Percentiles rank a stretch among this genome's conserved stretches.
Conservation (phyloP, 208 protist species). For the Leishmania braziliensis region DNA sequence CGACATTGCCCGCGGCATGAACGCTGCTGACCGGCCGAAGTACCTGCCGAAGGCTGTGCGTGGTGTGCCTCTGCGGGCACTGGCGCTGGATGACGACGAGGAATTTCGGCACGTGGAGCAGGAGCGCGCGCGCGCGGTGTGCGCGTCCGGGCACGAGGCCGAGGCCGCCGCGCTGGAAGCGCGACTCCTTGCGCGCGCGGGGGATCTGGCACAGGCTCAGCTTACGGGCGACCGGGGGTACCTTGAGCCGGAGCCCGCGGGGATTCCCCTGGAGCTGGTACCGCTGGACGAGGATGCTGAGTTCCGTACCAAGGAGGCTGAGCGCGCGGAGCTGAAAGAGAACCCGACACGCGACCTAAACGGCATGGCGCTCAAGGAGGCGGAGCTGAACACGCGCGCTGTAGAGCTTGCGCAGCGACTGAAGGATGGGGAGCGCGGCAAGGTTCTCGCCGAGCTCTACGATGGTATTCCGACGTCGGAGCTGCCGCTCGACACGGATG, state of each 20-base stretch:
- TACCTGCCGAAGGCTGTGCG: constrained; percentile 44
- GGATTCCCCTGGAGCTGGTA: constrained; percentile 24
- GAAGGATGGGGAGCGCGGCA: constrained; percentile 38
- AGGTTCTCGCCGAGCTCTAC: constrained; percentile 43
- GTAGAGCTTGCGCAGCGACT: too few species aligned
- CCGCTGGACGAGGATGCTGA: constrained; percentile 39
- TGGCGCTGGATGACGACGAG: constrained; percentile 58
- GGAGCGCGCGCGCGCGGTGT: constrained; percentile 38
- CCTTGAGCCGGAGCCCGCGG: neutral
- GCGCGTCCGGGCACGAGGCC: constrained; percentile 28
- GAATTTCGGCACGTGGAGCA: constrained; percentile 46
- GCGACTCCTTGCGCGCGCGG: constrained; percentile 21
- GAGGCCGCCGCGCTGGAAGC: constrained; percentile 34
- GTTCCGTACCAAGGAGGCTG: constrained; percentile 56
- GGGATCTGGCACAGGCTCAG: constrained; percentile 40
- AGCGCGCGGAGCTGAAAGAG: constrained; percentile 1
- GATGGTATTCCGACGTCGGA: constrained; percentile 29
- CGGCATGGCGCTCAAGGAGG: too few species aligned
- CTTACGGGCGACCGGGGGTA: too few species aligned
- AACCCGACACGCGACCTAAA: too few species aligned
- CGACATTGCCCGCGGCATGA: constrained; percentile 50
- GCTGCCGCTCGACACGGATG: constrained; percentile 48
- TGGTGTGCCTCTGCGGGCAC: constrained; percentile 41
- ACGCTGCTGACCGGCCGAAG: constrained; percentile 40
- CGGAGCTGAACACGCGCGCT: too few species aligned